Conservation (phyloP, 305 asterid genomes). For the Solanum hybrid region DNA sequence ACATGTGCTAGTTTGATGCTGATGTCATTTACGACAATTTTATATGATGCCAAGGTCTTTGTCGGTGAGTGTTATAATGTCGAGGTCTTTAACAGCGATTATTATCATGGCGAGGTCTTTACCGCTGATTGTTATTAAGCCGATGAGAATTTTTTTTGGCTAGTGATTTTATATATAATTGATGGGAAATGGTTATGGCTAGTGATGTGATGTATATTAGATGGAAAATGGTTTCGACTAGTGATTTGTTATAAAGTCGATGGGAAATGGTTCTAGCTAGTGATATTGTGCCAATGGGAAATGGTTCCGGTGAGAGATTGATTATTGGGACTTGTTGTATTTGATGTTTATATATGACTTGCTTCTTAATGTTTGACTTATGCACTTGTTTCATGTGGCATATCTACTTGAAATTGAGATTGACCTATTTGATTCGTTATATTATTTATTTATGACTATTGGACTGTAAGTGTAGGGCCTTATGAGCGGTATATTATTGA, state of each 20-base stretch:
- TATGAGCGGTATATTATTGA: not conserved
- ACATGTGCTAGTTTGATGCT: not conserved
- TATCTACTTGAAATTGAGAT: not conserved
- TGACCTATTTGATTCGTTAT: not conserved
- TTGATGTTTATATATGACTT: not conserved
- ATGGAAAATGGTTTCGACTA: not conserved
- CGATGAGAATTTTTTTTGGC: not conserved
- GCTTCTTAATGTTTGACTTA: not conserved
- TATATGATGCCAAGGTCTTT: not conserved
- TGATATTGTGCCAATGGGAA: not conserved
- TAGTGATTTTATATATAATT: too few species aligned
- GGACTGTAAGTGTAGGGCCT: not conserved
- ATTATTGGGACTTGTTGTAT: too few species aligned
- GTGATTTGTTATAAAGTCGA: not conserved
- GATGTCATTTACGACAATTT: not conserved
- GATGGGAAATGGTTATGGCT: not conserved
- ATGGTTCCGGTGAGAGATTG: not conserved
- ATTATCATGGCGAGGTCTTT: not conserved
- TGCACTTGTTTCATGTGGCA: not conserved
- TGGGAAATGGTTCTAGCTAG: not conserved
- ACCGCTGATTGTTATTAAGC: not conserved
- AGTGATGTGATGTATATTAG: not conserved
- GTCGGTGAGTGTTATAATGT: not conserved
- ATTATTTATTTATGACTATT: not conserved
- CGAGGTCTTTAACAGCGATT: not conserved